Evolutionary conservation across 345 rosid species (phyloP).

Genomic region (Melaleuca quinquenervia): DNA sequence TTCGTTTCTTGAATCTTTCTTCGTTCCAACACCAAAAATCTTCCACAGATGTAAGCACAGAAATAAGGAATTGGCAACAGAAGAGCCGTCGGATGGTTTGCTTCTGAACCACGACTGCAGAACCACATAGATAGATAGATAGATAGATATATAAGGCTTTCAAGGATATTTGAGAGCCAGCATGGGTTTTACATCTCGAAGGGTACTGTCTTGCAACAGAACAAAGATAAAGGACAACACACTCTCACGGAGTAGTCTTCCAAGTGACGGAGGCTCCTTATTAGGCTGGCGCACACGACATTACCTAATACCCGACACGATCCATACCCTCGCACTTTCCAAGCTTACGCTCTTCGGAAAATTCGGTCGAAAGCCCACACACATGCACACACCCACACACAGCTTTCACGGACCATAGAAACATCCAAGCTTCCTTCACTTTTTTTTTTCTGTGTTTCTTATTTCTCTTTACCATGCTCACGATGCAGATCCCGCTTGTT

Average conservation of each 20-base stretch:
- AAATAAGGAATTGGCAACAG: neutral
- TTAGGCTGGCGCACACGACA: neutral
- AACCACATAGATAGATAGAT: neutral
- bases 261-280: neutral
- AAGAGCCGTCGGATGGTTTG: neutral
- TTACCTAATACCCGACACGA: neutral
- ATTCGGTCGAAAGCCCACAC: neutral
- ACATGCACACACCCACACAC: neutral
- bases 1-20: neutral
- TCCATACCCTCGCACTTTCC: neutral
- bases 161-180: neutral
- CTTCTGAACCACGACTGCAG: neutral
- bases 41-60: neutral
- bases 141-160: neutral
- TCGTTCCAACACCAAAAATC: neutral
- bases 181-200: neutral
- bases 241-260: neutral
- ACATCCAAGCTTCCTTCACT: neutral
- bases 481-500: constrained; percentile 69
- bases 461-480: constrained; percentile 10
- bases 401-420: neutral
- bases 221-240: neutral
- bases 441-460: neutral
- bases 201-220: neutral
- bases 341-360: neutral